Base-by-base conservation (phyloP, 2,329 filamentous ascomycete species). In the Madurella fahalii region DNA sequence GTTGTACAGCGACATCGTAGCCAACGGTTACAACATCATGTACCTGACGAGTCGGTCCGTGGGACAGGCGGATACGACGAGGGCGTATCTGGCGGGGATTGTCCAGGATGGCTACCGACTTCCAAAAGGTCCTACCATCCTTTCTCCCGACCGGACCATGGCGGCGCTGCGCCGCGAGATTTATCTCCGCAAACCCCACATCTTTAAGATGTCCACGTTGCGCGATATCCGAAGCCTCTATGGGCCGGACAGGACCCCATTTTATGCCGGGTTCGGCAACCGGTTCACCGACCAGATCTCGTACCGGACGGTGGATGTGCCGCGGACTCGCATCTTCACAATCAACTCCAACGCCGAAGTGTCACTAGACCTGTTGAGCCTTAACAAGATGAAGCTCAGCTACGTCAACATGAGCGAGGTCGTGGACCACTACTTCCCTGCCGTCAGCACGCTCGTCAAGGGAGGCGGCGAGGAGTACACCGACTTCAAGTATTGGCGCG, bases 131-230 rank as follows among this genome's bases (percentile, higher is more conserved):
- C 94, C 94, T 0, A 95, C 95, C 0, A 97, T 99, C 60, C 84
- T 96, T 71, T 95, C 89, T 37, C 95, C 94, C 0, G 94, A 99
- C 71, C 82, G 94, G 52, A 97, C 92, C 1, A 95, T 97, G 74
- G 92, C 95, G 8, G 95, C 94, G 0, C 73, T 99, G 31, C 82
- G 94, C 54, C 85, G 94, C 46, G 94, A 99, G 69, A 84, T 99
- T 5, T 99, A 99, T 68, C 79, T 99, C 25, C 84, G 94, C 50
- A 97, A 99, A 70, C 95, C 94, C 0, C 92, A 99, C 68, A 90
- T 99, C 8, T 99, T 99, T 82, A 99, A 99, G 73, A 99, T 99
- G 95, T 91, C 94, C 2, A 99, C 94, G 59, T 75, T 99, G 17
- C 85, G 94, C 40, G 94, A 99, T 69, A 97, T 99, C 63, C 85